Conservation (phyloP, 1,139 yeast genomes). For the Chernovozyma sophiae-reginae region DNA sequence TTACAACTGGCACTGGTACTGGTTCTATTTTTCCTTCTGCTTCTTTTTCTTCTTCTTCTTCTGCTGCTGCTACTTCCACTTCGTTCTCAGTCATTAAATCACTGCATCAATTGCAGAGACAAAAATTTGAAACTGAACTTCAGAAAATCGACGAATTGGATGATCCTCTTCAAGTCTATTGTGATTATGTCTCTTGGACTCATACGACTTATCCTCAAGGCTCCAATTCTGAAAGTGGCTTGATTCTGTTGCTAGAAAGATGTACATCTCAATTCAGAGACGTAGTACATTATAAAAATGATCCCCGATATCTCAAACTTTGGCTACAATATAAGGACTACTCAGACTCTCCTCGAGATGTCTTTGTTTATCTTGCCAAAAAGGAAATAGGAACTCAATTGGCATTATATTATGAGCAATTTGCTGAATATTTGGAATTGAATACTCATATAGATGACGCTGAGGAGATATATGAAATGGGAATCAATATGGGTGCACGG, state of each 20-base stretch:
- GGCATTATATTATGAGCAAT: conserved; percentile 76
- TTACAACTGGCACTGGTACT: conserved; percentile 12
- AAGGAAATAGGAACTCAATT: conserved; percentile 67
- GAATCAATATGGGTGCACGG: conserved; percentile 57
- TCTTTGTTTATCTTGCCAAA: conserved; percentile 68
- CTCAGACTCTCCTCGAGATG: conserved; percentile 68
- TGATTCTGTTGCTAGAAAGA: conserved; percentile 62
- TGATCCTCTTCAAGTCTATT: conserved; percentile 74
- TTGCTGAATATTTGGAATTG: conserved; percentile 62
- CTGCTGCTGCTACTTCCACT: neutral
- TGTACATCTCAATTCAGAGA: conserved; percentile 72
- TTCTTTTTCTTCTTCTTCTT: neutral
- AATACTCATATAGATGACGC: conserved; percentile 57
- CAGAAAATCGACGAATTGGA: conserved; percentile 56
- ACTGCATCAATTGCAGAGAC: conserved; percentile 31
- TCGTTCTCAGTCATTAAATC: conserved; percentile 2
- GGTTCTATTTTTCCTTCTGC: too few species aligned
- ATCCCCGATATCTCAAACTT: conserved; percentile 69
- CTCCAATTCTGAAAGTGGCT: conserved; percentile 59
- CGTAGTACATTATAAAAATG: conserved; percentile 66
- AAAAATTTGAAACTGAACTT: conserved; percentile 41
- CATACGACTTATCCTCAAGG: conserved; percentile 68
- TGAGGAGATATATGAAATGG: conserved; percentile 55
- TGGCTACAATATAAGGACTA: conserved; percentile 77
- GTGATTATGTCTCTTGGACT: conserved; percentile 74